Evolutionary conservation across 2,329 filamentous ascomycete genomes (phyloP).

Genomic region (Chalaropsis ovoidea): DNA sequence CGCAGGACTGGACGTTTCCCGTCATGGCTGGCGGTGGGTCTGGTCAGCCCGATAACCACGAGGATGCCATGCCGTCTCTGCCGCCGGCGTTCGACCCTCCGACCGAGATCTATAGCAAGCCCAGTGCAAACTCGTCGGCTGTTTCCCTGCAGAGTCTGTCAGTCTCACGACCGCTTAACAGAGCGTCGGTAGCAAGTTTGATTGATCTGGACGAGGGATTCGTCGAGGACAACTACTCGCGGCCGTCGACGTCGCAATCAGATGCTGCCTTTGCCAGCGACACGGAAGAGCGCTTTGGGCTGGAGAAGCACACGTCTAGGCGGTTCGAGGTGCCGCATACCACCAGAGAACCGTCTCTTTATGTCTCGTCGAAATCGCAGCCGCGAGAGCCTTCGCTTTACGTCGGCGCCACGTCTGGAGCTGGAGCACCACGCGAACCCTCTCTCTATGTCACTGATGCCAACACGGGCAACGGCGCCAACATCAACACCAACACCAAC

Average conservation of each 20-base stretch:
- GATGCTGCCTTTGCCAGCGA: conserved; percentile 25
- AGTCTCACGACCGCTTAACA: conserved; percentile 28
- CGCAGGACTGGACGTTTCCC: conserved; percentile 44
- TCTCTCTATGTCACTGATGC: conserved; percentile 21
- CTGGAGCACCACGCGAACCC: conserved; percentile 16
- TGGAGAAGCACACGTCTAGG: conserved; percentile 25
- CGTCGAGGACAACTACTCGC: conserved; percentile 22
- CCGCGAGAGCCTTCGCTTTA: conserved; percentile 22
- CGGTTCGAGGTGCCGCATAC: conserved; percentile 20
- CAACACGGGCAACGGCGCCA: background rate
- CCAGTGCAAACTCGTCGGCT: conserved; percentile 16
- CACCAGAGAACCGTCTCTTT: conserved; percentile 23
- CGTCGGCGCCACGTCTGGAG: background rate
- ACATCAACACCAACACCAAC: background rate
- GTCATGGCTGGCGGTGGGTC: conserved; percentile 19
- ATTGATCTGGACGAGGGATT: conserved; percentile 33
- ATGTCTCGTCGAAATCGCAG: conserved; percentile 16
- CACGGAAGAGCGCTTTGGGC: conserved; percentile 25
- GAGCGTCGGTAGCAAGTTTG: conserved; percentile 33
- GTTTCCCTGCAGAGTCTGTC: conserved; percentile 13
- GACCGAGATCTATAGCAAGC: conserved; percentile 23
- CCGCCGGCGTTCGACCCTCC: conserved; percentile 9
- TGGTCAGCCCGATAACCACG: conserved; percentile 16
- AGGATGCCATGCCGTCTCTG: conserved; percentile 16
- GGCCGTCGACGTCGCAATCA: conserved; percentile 27